Evolutionary conservation across 2,329 filamentous ascomycete species (phyloP), one percentile per base, ranked within the genome.

Genomic region (Claviceps pusilla): DNA sequence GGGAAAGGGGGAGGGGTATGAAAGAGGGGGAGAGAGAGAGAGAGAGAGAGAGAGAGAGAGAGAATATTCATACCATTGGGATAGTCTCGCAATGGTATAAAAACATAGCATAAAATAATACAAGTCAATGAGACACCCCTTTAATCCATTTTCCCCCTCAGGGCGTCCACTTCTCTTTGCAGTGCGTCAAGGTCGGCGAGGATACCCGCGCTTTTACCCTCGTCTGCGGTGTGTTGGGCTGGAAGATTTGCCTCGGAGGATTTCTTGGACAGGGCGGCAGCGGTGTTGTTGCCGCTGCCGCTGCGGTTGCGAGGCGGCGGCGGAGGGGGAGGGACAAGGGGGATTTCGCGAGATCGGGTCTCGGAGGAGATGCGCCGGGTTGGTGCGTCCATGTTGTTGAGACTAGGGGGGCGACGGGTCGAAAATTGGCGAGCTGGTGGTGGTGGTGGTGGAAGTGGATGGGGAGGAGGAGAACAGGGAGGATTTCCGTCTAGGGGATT

Each of bases 161-260:
- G 63, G 4, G 79, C 84, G 68, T 91, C 86, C 43, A 91, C 86
- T 63, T 91, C 87, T 63, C 78, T 77, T 68, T 88, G 86, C 58
- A 91, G 68, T 28, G 82, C 81, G 49, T 80, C 78, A 54, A 91
- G 68, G 64, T 90, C 85, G 1, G 84, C 84, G 59, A 91, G 67
- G 56, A 90, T 87, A 62, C 86, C 79, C 46, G 70, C 59, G 55
- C 72, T 64, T 63, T 72, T 64, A 60, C 68, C 65, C 19, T 61
- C 16, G 7, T 4, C 11, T 12, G 52, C 9, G 9, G 1, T 3
- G 35, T 37, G 35, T 37, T 62, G 58, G 37, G 58, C 41, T 54
- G 59, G 55, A 29, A 55, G 54, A 48, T 58, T 56, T 47, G 56
- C 60, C 54, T 57, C 48, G 57, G 54, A 42, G 57, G 55, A 42